phyloP scores from a whole-genome alignment of 2,329 filamentous ascomycete genomes.

The Nectriaceae sp. region DNA sequence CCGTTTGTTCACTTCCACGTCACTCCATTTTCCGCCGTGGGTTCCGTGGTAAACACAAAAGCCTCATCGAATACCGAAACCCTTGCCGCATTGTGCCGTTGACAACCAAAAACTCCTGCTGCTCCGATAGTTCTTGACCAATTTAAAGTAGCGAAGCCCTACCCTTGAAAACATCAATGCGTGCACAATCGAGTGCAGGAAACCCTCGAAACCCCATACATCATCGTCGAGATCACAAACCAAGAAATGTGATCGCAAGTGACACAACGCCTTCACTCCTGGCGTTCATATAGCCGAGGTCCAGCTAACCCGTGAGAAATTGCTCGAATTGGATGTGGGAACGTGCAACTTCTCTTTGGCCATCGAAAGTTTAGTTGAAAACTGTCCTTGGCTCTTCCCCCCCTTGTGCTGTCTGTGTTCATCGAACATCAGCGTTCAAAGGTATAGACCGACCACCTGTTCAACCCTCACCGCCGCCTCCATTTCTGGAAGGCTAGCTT shows the following conservation, averaged over 20 bases:
- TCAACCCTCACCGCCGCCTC: conserved; percentile 7
- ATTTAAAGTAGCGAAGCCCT: conserved; percentile 10
- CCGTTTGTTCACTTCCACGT: conserved; percentile 1
- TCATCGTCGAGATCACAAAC: conserved; percentile 14
- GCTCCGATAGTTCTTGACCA: conserved; percentile 1
- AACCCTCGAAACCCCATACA: conserved; percentile 19
- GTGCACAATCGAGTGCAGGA: conserved; percentile 13
- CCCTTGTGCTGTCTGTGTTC: no score
- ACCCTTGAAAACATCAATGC: conserved; percentile 10
- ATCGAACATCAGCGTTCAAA: no score
- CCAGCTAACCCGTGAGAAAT: conserved; percentile 18
- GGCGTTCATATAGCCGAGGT: conserved; percentile 14
- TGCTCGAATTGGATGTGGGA: conserved; percentile 21
- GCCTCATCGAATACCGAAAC: conserved; percentile 5
- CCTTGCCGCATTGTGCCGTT: conserved; percentile 7
- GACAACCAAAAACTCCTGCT: conserved; percentile 10
- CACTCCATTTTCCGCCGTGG: conserved; percentile 2
- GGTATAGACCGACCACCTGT: conserved; percentile 7
- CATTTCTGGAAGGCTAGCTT: conserved; percentile 9
- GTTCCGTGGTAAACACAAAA: conserved; percentile 5
- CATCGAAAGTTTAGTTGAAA: conserved; percentile 10
- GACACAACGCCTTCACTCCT: conserved; percentile 20
- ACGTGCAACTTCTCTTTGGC: conserved; percentile 19
- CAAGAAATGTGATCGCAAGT: conserved; percentile 19
- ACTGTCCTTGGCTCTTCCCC: no score